Base-by-base conservation (phyloP, 129 eudicot species). In the Lonicera japonica region DNA sequence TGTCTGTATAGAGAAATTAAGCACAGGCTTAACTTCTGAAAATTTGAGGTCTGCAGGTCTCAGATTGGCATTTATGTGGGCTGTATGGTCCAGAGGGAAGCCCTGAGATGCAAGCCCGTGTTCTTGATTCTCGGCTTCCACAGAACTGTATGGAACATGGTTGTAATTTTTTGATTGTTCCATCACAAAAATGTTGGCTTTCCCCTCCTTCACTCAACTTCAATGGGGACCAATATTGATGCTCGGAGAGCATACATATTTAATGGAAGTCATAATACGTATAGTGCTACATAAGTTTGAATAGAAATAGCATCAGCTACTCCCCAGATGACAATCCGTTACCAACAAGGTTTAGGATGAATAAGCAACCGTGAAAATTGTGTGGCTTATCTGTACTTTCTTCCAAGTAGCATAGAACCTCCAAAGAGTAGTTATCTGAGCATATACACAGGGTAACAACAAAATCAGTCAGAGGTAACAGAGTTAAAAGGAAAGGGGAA, bases 1-100 rank as follows among this genome's bases (percentile, higher is more conserved):
- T 22, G 97, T 90, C 81, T 86, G 95, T 62, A 90, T 86, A 48
- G 97, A 90, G 75, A 58, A 90, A 75, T 90, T 84, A 24, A 38
- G 80, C 39, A 82, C 95, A 16, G 83, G 94, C 60, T 78, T 87
- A 63, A 72, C 68, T 79, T 79, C 85, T 24, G 80, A 46, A 61
- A 50, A 53, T 43, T 43, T 76, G 24, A 62, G 43, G 45, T 80
- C 95, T 13, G 81, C 52, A 25, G 86, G 66, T 51, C 66, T 79
- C 70, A 74, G 21, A 63, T 75, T 76, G 19, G 73, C n/a, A 68
- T 80, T 79, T 45, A 68, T 47, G 53, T 66, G 69, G 46, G 62
- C 75, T 19, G 75, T 65, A 36, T 78, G 70, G 63, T 75, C 82
- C 40, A 56, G 41, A 73, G 65, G 61, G 47, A 58, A 77, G 34